Conservation (phyloP, 768 basidiomycete species). For the Auricularia heimuer region DNA sequence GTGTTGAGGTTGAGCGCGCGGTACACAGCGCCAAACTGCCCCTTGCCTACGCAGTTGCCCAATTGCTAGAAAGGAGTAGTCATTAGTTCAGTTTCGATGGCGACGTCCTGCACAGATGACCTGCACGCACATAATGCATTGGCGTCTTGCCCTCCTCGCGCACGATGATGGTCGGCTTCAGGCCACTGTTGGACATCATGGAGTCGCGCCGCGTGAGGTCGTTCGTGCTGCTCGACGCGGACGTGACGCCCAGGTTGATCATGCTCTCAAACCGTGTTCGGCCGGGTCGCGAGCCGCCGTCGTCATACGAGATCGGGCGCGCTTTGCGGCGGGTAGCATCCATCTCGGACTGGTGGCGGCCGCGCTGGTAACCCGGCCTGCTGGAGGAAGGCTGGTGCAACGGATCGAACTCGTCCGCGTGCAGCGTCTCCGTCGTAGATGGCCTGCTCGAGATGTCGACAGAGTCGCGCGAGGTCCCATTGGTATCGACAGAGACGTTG, state of each 20-base stretch:
- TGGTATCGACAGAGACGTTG: neutral
- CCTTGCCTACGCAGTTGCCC: constrained; percentile 92
- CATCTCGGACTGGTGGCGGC: constrained; percentile 18
- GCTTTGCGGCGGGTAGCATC: constrained; percentile 44
- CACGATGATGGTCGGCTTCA: constrained; percentile 53
- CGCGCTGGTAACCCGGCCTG: constrained; percentile 11
- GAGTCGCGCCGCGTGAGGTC: constrained; percentile 45
- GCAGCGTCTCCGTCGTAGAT: neutral
- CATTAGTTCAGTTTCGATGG: constrained; percentile 9
- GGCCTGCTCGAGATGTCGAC: neutral
- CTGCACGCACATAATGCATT: constrained; percentile 65
- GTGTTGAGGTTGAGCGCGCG: constrained; percentile 88
- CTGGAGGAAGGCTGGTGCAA: neutral
- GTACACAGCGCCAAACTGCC: constrained; percentile 95
- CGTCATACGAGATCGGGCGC: constrained; percentile 62
- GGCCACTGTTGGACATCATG: constrained; percentile 13
- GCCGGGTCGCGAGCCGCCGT: constrained; percentile 35
- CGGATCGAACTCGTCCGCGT: neutral
- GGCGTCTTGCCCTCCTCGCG: constrained; percentile 73
- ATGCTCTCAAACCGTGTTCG: constrained; percentile 66
- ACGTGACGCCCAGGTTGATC: constrained; percentile 44
- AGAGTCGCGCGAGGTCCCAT: neutral
- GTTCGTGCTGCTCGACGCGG: constrained; percentile 41
- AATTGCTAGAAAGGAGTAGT: constrained; percentile 58
- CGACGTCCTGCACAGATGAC: neutral